A percentile compares a stretch with the other conserved stretches of the same genome.
Evolutionary conservation across 2,329 filamentous ascomycete species (phyloP).

Genomic region (Lasiodiplodia sp.): DNA sequence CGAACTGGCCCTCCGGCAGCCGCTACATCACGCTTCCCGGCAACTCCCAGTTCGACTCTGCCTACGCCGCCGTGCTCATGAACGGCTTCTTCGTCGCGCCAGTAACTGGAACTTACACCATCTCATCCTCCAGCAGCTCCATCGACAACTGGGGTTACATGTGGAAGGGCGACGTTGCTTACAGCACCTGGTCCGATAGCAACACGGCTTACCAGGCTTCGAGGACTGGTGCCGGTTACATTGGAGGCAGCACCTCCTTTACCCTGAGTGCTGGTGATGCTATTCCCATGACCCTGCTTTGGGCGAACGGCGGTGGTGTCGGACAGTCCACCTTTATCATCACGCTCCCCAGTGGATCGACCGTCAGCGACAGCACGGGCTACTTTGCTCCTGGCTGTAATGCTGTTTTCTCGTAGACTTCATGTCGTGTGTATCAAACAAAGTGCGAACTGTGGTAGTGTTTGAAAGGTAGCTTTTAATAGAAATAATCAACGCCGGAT

Average conservation of each 20-base stretch:
- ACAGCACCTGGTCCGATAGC: not conserved
- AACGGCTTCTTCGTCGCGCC: constrained; percentile 7
- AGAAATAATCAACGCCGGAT: no score
- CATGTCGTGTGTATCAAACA: no score
- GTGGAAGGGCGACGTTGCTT: constrained; percentile 8
- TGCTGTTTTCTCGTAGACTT: not conserved
- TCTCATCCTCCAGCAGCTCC: not conserved
- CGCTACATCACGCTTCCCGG: not conserved
- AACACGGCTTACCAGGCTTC: not conserved
- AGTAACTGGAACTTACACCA: not conserved
- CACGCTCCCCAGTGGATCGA: not conserved
- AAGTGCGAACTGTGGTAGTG: no score
- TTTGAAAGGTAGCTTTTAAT: no score
- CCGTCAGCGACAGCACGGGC: not conserved
- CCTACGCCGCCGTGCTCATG: not conserved
- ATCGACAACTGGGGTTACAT: constrained; percentile 12
- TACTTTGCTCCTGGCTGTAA: not conserved
- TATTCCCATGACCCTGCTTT: constrained; percentile 3
- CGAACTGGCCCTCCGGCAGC: not conserved
- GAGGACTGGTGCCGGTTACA: not conserved
- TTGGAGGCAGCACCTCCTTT: not conserved
- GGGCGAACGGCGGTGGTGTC: constrained; percentile 9
- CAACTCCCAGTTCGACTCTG: not conserved
- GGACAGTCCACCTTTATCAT: not conserved
- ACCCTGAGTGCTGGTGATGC: constrained; percentile 9